phyloP scores from a whole-genome alignment of 306 rosid species.

The Cucurbita moschata region DNA sequence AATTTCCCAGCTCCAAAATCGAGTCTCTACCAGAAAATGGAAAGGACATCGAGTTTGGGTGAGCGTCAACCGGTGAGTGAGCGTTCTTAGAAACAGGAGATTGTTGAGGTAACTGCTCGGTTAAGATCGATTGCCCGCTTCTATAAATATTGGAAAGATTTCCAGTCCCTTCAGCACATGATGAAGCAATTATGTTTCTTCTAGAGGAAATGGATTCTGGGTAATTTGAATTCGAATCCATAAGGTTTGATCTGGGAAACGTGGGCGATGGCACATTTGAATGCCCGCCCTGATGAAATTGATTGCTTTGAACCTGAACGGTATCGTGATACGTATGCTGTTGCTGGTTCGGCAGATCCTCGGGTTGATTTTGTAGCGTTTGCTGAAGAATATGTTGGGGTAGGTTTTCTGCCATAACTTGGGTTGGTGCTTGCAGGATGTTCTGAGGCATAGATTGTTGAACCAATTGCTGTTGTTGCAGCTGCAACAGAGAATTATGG shows the following conservation, averaged over 20 bases:
- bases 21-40: constrained; percentile 41
- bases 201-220: constrained; percentile 31
- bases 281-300: constrained; percentile 55
- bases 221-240: constrained; percentile 48
- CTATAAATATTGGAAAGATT: constrained; percentile 39
- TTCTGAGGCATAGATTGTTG: constrained; percentile 39
- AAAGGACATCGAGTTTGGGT: constrained; percentile 40
- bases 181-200: constrained; percentile 42
- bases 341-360: constrained; percentile 36
- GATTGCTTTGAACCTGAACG: constrained; percentile 38
- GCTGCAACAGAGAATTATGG: constrained; percentile 40
- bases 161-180: constrained; percentile 54
- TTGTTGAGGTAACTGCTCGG: constrained; percentile 57
- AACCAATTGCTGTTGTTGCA: constrained; percentile 40
- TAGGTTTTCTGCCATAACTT: constrained; percentile 33
- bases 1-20: constrained; percentile 29
- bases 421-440: constrained; percentile 44
- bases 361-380: constrained; percentile 32
- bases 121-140: constrained; percentile 38
- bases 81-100: constrained; percentile 41
- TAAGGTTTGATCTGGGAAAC: constrained; percentile 38
- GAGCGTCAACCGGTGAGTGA: constrained; percentile 36
- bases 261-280: constrained; percentile 50
- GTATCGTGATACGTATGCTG: constrained; percentile 39
- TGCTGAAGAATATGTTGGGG: constrained; percentile 52